phyloP scores from a whole-genome alignment of 305 asterid genomes.

The Ruellia speciosa region DNA sequence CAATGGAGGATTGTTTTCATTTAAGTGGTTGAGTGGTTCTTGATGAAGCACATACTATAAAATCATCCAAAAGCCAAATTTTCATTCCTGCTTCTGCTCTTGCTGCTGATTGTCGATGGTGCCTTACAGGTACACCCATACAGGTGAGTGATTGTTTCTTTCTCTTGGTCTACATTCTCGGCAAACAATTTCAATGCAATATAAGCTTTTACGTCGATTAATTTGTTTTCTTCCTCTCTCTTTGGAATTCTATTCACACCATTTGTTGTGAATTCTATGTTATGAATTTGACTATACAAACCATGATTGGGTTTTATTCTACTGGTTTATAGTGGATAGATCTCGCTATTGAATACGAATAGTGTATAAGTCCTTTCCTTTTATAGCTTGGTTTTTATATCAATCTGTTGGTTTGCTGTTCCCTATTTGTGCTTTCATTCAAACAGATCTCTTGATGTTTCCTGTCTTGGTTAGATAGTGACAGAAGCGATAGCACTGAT shows the following conservation, averaged over 20 bases:
- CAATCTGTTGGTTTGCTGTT: too few species aligned
- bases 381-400: too few species aligned
- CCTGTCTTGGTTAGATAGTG: too few species aligned
- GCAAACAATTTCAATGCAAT: slow-evolving; percentile 13
- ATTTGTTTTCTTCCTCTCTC: slow-evolving; percentile 15
- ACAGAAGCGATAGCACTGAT: not conserved
- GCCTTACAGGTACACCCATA: slow-evolving; percentile 98
- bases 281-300: not conserved
- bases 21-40: slow-evolving; percentile 92
- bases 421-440: too few species aligned
- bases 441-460: too few species aligned
- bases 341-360: too few species aligned
- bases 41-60: slow-evolving; percentile 97
- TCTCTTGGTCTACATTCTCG: slow-evolving; percentile 11
- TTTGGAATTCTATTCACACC: slow-evolving; percentile 13
- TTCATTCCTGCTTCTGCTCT: slow-evolving; percentile 86
- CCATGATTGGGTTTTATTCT: not conserved
- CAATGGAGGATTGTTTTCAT: slow-evolving; percentile 67
- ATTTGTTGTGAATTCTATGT: slow-evolving; percentile 3
- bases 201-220: slow-evolving; percentile 3
- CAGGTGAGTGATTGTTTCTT: slow-evolving; percentile 48
- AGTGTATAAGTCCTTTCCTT: too few species aligned
- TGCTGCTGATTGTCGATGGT: slow-evolving; percentile 88
- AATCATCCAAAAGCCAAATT: slow-evolving; percentile 89
- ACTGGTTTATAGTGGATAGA: slow-evolving; percentile 8